Evolutionary conservation across 768 basidiomycete species (phyloP), one percentile per base, ranked within the genome.

Genomic region (Podaxis sp.): DNA sequence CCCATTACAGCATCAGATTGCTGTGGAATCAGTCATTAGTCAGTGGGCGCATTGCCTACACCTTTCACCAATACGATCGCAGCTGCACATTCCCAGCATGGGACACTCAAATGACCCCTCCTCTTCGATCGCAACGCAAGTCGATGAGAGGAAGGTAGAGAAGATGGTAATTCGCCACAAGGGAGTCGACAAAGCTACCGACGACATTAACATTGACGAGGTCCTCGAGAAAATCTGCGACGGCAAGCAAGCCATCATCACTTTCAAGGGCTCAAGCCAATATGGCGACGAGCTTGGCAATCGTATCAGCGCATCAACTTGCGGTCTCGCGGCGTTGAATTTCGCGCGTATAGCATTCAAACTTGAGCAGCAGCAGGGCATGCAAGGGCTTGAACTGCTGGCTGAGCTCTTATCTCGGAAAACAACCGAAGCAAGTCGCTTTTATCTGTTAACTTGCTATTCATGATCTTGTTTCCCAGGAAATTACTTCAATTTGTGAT

Each of bases 251-350:
- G 67, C 69, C 40, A 72, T 81, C 37, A 74, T 82, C 40, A 82
- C 80, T 1, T 77, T 80, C 62, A 69, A 66, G 4, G 82, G 85
- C 16, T 77, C 82, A 11, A 82, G 86, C 48, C 87, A 88, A 63
- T 89, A 87, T 61, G 63, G 59, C 1, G 71, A 71, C n/a, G 74
- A 77, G 10, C 75, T 61, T 4, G 59, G 59, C 13, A 55, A 37
- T 16, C 59, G 78, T 4, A 69, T 70, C 32, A 82, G 70, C 37
- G 63, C 64, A 54, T 69, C 87, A 44, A 79, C 86, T 2, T 89
- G 87, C 62, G 88, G 88, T 16, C 75, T 90, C 25, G 87, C 88
- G 23, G 82, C 84, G 1, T 70, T 89, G 66, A 88, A 89, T 67
- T 87, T 85, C 62, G 84, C 81, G 10, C 76, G 85, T 55, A 64